Evolutionary conservation across 2,329 filamentous ascomycete genomes (phyloP).

Genomic region (Cadophora sp.): DNA sequence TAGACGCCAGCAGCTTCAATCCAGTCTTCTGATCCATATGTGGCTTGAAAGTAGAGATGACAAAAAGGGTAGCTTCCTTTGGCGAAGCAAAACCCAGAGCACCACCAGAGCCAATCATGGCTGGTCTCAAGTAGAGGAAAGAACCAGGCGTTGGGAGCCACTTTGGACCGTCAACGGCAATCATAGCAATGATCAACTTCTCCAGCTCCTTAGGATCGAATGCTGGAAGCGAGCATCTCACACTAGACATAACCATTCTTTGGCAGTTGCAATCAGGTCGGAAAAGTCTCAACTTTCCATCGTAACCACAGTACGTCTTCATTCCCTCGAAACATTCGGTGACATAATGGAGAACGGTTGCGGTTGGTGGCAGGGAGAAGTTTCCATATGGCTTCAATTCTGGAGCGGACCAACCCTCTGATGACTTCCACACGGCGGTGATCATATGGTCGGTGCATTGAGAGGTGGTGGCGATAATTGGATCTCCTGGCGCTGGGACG

Average conservation of each 20-base stretch:
- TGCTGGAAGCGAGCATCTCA: conserved; percentile 74
- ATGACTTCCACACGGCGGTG: conserved; percentile 69
- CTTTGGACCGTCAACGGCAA: conserved; percentile 74
- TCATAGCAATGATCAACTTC: conserved; percentile 74
- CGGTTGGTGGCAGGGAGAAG: conserved; percentile 79
- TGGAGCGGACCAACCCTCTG: conserved; percentile 74
- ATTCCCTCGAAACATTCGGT: conserved; percentile 90
- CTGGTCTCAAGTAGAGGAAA: conserved; percentile 81
- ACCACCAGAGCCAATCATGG: conserved; percentile 82
- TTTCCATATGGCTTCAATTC: conserved; percentile 81
- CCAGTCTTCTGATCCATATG: conserved; percentile 59
- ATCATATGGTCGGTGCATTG: conserved; percentile 85
- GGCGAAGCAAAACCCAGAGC: conserved; percentile 84
- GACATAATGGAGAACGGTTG: conserved; percentile 84
- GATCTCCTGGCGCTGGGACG: conserved; percentile 57
- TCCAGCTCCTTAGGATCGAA: conserved; percentile 77
- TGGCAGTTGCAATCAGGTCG: conserved; percentile 64
- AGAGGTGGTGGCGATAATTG: conserved; percentile 40
- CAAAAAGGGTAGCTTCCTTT: conserved; percentile 82
- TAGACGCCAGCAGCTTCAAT: conserved; percentile 78
- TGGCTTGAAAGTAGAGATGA: conserved; percentile 73
- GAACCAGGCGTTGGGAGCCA: conserved; percentile 79
- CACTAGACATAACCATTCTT: conserved; percentile 57
- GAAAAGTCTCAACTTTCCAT: conserved; percentile 69
- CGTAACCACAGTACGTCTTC: conserved; percentile 81